Conservation (phyloP, 116 monocot species). For the Dioscorea cayenensis region DNA sequence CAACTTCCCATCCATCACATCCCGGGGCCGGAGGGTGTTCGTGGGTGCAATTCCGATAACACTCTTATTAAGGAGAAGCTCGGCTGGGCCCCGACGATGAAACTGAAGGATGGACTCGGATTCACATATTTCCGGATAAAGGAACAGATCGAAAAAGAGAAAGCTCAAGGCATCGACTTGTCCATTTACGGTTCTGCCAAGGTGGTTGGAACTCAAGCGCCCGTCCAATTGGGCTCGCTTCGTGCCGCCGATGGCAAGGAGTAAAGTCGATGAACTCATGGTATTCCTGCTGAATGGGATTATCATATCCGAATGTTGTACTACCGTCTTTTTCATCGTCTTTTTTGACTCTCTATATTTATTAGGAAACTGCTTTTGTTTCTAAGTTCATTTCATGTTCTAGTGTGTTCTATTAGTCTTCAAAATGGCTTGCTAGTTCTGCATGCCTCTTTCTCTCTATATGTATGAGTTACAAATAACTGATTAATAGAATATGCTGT, state of each 20-base stretch:
- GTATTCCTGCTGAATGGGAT: background rate
- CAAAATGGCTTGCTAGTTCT: background rate
- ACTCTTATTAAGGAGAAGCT: constrained; percentile 94
- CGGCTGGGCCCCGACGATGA: constrained; percentile 98
- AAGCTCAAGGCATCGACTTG: constrained; percentile 54
- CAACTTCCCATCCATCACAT: constrained; percentile 96
- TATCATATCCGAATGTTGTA: background rate
- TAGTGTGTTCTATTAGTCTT: background rate
- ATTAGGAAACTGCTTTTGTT: background rate
- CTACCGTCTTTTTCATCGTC: background rate
- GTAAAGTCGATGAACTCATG: constrained; percentile 16
- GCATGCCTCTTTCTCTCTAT: constrained; percentile 1
- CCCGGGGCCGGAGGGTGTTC: constrained; percentile 97
- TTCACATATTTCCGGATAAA: constrained; percentile 96
- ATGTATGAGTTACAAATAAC: constrained; percentile 7
- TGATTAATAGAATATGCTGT: background rate
- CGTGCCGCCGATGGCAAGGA: constrained; percentile 98
- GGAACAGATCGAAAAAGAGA: constrained; percentile 93
- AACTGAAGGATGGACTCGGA: constrained; percentile 84
- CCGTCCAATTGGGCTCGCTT: constrained; percentile 91
- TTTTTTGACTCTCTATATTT: background rate
- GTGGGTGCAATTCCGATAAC: constrained; percentile 95
- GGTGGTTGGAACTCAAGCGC: constrained; percentile 92
- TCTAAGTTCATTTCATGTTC: background rate
- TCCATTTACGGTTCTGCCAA: constrained; percentile 85